phyloP scores from a whole-genome alignment of 345 rosid genomes.

The Microthlaspi erraticum region DNA sequence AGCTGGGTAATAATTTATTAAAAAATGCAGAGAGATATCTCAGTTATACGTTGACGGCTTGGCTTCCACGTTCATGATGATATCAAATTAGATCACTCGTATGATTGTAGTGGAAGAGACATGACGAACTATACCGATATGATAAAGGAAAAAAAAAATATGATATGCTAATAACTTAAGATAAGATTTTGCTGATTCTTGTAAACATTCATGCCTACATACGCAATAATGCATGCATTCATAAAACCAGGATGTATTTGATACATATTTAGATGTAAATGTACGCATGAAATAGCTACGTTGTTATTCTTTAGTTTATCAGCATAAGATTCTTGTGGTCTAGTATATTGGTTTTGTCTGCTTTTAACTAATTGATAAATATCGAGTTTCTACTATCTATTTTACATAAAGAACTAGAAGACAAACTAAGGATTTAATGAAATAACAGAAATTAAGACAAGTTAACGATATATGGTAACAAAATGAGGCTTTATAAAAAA shows the following conservation, averaged over 20 bases:
- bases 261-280: not conserved
- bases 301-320: not conserved
- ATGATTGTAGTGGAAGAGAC: slow-evolving; percentile 38
- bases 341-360: too few relatives aligned
- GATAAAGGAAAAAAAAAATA: slow-evolving; percentile 3
- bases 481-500: too few relatives aligned
- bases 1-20: not conserved
- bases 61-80: slow-evolving; percentile 42
- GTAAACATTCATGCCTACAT: slow-evolving; percentile 37
- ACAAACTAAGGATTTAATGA: not conserved
- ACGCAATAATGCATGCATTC: slow-evolving; percentile 8
- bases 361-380: too few relatives aligned
- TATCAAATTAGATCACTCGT: slow-evolving; percentile 27
- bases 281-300: slow-evolving; percentile 14
- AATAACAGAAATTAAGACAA: not conserved
- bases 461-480: slow-evolving; percentile 1
- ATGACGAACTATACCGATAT: slow-evolving; percentile 34
- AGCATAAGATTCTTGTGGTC: not conserved
- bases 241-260: slow-evolving; percentile 3
- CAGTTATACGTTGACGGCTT: slow-evolving; percentile 38
- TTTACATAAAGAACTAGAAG: not conserved
- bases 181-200: slow-evolving; percentile 41
- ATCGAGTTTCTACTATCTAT: not conserved
- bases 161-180: slow-evolving; percentile 1
- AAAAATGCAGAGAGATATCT: slow-evolving; percentile 18